A percentile compares a stretch with the other conserved stretches of the same genome.
Conservation (phyloP, 192 early-diverging fungal genomes). For the Coemansia sp. region DNA sequence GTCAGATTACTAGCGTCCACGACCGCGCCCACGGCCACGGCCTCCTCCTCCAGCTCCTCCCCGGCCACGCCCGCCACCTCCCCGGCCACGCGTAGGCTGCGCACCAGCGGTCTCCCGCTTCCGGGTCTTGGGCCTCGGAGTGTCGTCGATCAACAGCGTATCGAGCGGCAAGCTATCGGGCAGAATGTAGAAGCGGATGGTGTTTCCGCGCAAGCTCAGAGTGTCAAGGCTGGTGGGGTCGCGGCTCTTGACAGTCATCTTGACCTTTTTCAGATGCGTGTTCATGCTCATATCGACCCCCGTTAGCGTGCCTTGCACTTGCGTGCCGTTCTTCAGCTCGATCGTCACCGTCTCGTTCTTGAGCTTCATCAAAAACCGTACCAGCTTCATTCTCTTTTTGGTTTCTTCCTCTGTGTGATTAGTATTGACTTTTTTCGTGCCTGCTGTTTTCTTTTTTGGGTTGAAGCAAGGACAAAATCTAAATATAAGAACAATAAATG, state of each 20-base stretch:
- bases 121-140: constrained; percentile 90
- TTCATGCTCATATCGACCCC: constrained; percentile 99
- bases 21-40: constrained; percentile 66
- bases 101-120: constrained; percentile 62
- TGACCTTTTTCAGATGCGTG: constrained; percentile 96
- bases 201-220: constrained; percentile 94
- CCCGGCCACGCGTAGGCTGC: constrained; percentile 52
- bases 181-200: constrained; percentile 92
- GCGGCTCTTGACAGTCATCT: constrained; percentile 95
- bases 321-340: constrained; percentile 98
- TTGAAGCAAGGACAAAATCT: too few species aligned
- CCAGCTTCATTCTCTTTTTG: constrained; percentile 43
- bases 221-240: constrained; percentile 89
- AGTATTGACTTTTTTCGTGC: background rate
- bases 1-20: constrained; percentile 29
- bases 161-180: constrained; percentile 95
- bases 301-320: constrained; percentile 94
- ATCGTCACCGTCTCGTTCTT: constrained; percentile 97
- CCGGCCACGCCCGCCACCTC: constrained; percentile 72
- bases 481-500: too few species aligned
- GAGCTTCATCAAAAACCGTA: constrained; percentile 96
- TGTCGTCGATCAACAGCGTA: constrained; percentile 93
- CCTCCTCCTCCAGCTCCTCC: constrained; percentile 21
- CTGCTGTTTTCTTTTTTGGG: background rate
- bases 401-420: background rate